phyloP scores from a whole-genome alignment of 108 stramenopile species.

The Cyclostephanos invisitatus region DNA sequence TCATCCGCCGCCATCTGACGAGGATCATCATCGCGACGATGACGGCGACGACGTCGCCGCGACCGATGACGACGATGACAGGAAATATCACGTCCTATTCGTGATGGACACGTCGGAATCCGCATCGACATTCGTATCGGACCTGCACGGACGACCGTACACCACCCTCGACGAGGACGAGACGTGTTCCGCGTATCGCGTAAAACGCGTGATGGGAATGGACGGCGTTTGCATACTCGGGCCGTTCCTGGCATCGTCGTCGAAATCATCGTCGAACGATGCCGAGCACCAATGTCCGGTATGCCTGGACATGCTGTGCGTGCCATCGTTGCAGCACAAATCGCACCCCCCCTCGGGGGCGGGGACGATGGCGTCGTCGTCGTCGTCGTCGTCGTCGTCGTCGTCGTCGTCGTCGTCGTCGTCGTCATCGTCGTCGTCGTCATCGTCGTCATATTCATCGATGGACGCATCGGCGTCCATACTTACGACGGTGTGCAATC shows the following conservation, averaged over 20 bases:
- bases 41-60: not conserved
- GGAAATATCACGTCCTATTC: slow-evolving; percentile 57
- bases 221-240: slow-evolving; percentile 62
- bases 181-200: slow-evolving; percentile 59
- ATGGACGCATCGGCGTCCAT: slow-evolving; percentile 47
- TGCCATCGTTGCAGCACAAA: slow-evolving; percentile 12
- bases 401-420: slow-evolving; percentile 6
- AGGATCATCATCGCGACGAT: not conserved
- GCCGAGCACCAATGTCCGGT: slow-evolving; percentile 80
- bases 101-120: slow-evolving; percentile 56
- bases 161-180: slow-evolving; percentile 70
- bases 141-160: slow-evolving; percentile 70
- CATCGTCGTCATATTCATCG: not conserved
- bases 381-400: no score
- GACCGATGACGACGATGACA: slow-evolving; percentile 20
- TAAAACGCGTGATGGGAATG: slow-evolving; percentile 57
- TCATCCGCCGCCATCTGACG: no score
- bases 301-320: slow-evolving; percentile 84
- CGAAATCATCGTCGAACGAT: slow-evolving; percentile 33
- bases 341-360: no score
- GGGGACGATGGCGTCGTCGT: no score
- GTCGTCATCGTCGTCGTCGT: slow-evolving; percentile 12
- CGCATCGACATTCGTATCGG: slow-evolving; percentile 60
- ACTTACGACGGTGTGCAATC: slow-evolving; percentile 94
- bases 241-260: slow-evolving; percentile 66